A percentile compares a stretch with the other conserved stretches of the same genome.
These are phyloP conservation scores for Aspergillus tamarii DNA, from an alignment of 2,329 filamentous ascomycete genomes.

Conservation along the genomic window DNA sequence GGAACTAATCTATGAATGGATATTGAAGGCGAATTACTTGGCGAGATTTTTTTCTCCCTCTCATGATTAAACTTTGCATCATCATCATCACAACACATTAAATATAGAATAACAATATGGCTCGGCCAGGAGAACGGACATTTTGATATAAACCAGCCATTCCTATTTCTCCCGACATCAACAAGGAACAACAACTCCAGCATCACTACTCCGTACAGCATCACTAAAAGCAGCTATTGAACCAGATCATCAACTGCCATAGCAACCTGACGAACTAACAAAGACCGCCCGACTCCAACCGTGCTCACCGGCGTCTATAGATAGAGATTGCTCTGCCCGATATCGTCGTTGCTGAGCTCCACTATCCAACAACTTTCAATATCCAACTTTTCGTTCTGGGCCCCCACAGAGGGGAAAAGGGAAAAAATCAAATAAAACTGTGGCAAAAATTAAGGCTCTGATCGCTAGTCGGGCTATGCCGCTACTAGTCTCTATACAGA, in stretches of 20 bases:
- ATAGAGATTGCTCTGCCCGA: conserved; percentile 2
- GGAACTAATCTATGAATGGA: neutral
- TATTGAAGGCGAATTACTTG: neutral
- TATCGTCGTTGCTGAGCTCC: neutral
- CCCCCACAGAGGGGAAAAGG: neutral
- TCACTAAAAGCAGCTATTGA: neutral
- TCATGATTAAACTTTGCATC: neutral
- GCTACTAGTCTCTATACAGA: neutral
- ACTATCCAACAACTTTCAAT: neutral
- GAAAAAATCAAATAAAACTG: neutral
- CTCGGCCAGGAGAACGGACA: neutral
- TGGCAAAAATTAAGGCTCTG: conserved; percentile 2
- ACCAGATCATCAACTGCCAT: neutral
- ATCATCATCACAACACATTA: neutral
- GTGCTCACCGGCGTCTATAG: neutral
- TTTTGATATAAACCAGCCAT: neutral
- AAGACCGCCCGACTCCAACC: neutral
- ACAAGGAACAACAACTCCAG: neutral
- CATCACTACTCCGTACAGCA: neutral
- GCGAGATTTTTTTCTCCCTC: neutral
- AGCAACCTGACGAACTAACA: neutral
- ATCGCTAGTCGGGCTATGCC: neutral
- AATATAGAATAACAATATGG: neutral
- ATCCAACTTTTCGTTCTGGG: neutral
- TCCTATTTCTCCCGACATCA: neutral